These are phyloP conservation scores for Arachnomyces sp. DNA, from an alignment of 2,329 filamentous ascomycete genomes.

Conservation along the genomic window DNA sequence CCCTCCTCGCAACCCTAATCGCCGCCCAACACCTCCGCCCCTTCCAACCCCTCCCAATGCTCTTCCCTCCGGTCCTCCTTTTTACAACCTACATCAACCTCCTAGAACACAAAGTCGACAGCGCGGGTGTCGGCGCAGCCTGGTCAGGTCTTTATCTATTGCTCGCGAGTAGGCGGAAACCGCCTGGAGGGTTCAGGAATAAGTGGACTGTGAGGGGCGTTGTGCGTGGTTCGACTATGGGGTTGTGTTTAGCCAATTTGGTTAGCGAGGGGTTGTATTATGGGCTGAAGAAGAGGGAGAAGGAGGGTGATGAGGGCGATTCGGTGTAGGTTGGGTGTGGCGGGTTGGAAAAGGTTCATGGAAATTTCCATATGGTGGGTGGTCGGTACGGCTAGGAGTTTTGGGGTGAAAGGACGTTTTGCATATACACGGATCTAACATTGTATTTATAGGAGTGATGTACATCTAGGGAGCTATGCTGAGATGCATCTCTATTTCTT, in stretches of 20 bases:
- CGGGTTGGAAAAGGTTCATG: background rate
- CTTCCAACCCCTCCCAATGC: constrained; percentile 56
- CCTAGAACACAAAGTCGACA: constrained; percentile 53
- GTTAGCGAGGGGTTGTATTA: constrained; percentile 40
- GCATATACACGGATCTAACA: background rate
- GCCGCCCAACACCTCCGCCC: constrained; percentile 59
- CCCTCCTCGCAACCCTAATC: constrained; percentile 56
- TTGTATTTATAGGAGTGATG: background rate
- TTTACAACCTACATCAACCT: constrained; percentile 60
- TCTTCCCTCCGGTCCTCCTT: constrained; percentile 58
- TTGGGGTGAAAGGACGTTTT: background rate
- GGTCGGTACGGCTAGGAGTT: background rate
- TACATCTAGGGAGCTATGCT: background rate
- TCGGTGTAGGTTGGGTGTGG: constrained; percentile 1
- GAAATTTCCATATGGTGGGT: background rate
- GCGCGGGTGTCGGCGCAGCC: constrained; percentile 54
- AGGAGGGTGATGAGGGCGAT: constrained; percentile 33
- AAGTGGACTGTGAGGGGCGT: constrained; percentile 39
- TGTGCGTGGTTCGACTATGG: constrained; percentile 39
- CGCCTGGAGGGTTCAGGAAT: constrained; percentile 30
- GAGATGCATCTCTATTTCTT: no score
- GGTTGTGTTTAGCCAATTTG: constrained; percentile 38
- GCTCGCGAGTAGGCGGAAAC: constrained; percentile 50
- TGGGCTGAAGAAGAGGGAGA: constrained; percentile 33
- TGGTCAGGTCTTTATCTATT: constrained; percentile 60